Base-by-base conservation (phyloP, 805 yeast species). In the Maudiozyma pseudohumilis region DNA sequence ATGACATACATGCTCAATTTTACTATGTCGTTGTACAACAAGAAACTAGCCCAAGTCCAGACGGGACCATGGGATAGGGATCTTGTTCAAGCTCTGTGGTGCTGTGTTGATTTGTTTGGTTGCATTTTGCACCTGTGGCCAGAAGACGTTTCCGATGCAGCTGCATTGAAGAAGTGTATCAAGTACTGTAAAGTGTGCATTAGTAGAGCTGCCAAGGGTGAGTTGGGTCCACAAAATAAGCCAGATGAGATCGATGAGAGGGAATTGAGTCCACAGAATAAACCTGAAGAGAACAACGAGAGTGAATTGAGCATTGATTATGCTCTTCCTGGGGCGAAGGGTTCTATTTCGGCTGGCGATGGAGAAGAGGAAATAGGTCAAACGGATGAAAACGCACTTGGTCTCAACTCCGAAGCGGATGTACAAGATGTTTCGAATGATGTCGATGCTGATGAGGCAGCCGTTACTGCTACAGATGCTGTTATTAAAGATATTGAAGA, bases 1-100 rank as follows among this genome's bases (percentile, higher is more conserved):
- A 65, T 66, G 40, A 69, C 68, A 3, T 73, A 79, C 40, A 68
- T 75, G 4, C 62, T 70, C 42, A 68, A 68, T 40, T 82, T 85
- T 54, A 71, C 79, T 3, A 64, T 70, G 50, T 62, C 68, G 32
- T 64, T 84, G 16, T 78, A 82, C 55, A 73, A 71, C 30, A 66
- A 42, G 66, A 43, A 61, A 58, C 7, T 64, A 66, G 3, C 49
- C 67, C 29, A 70, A 61, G 27, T 56, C 52, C 27, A 80, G 80
- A 2, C 77, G 69, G 22, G 60, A 55, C 39, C 70, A 61, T 36
- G 68, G 80, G 48, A 48, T 35, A 11, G 15, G 2, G 40, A 39
- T 20, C 36, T 59, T 34, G 49, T 36, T 18, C 43, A 52, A 17
- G 57, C 53, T 1, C 38, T 59, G n/a, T 56, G 60, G 61, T 57